Evolutionary conservation across 2,329 filamentous ascomycete species (phyloP), one percentile per base, ranked within the genome.

Genomic region (Orbilia ellipsospora): DNA sequence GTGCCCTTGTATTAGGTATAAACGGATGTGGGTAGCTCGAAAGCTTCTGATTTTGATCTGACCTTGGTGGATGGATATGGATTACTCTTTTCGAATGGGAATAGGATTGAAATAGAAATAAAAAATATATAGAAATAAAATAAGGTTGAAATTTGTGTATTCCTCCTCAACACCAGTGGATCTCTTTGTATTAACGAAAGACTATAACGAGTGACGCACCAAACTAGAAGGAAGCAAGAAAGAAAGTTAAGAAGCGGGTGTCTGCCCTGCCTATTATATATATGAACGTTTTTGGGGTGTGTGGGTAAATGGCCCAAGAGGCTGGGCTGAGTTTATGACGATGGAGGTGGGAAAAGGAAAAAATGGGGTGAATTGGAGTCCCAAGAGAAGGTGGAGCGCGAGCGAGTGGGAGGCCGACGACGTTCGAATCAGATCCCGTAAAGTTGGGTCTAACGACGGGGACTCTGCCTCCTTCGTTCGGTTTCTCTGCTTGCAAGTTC

Each of bases 191-290:
- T 73, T 60, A 73, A 73, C 69, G 69, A 73, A 63, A 73, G 69
- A 73, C 69, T 66, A 60, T 66, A 73, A 73, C 69, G 69, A 73
- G 69, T 73, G 69, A 73, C 69, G 69, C 69, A 73, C 69, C 63
- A 57, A 73, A 55, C 69, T 20, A 66, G 64, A 61, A 67, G 57
- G 69, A 73, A 73, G 62, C 48, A 67, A 60, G 57, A 63, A 67
- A 67, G 44, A 66, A 63, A 67, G 44, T 18, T 54, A 54, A 61
- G 63, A 67, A 67, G 51, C 63, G 69, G 69, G 69, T 62, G 50
- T 61, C 69, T 56, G 56, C 69, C 69, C 62, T 67, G 40, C 52
- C 63, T n/a, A 52, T 52, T 67, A 23, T 23, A 23, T 67, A 73
- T 73, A 73, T 73, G 69, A 73, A 57, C 69, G 23, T 4, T 23